Evolutionary conservation across 805 yeast genomes (phyloP).

Genomic region (Starmera quercuum): DNA sequence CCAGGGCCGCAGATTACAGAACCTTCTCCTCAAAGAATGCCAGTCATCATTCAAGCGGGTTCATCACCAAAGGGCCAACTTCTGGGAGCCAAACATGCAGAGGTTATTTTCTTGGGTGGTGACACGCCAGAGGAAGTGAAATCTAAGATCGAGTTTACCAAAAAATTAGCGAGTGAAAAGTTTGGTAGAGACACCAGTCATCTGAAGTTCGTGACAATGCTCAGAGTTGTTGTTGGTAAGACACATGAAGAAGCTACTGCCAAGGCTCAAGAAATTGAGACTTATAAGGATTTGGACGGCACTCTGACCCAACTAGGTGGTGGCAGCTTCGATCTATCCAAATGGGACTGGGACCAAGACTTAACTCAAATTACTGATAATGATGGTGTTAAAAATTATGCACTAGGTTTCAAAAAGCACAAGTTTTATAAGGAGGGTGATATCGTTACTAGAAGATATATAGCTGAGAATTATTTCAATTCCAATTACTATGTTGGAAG

Average conservation of each 20-base stretch:
- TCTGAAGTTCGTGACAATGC: constrained; percentile 28
- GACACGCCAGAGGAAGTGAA: constrained; percentile 22
- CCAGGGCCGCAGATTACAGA: constrained; percentile 31
- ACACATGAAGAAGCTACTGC: constrained; percentile 31
- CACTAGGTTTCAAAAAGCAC: constrained; percentile 18
- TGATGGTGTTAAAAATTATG: constrained; percentile 20
- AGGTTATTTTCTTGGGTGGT: constrained; percentile 29
- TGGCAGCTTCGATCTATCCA: constrained; percentile 28
- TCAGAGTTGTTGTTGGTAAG: constrained; percentile 25
- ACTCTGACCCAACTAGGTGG: constrained; percentile 32
- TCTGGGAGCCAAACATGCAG: constrained; percentile 34
- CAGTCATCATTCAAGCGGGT: constrained; percentile 35
- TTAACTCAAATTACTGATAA: constrained; percentile 8
- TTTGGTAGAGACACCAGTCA: constrained; percentile 27
- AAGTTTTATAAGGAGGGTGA: constrained; percentile 13
- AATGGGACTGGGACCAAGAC: constrained; percentile 25
- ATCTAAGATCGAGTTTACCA: constrained; percentile 22
- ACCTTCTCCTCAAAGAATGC: constrained; percentile 35
- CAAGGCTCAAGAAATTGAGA: constrained; percentile 23
- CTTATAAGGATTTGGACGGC: constrained; percentile 26
- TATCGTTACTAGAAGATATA: constrained; percentile 6
- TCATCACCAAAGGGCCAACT: constrained; percentile 30
- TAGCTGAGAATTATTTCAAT: constrained; percentile 15
- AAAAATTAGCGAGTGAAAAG: constrained; percentile 22
- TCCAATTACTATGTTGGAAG: constrained; percentile 20